phyloP scores from a whole-genome alignment of 2,329 filamentous ascomycete species.

The Sporothrix globosa region DNA sequence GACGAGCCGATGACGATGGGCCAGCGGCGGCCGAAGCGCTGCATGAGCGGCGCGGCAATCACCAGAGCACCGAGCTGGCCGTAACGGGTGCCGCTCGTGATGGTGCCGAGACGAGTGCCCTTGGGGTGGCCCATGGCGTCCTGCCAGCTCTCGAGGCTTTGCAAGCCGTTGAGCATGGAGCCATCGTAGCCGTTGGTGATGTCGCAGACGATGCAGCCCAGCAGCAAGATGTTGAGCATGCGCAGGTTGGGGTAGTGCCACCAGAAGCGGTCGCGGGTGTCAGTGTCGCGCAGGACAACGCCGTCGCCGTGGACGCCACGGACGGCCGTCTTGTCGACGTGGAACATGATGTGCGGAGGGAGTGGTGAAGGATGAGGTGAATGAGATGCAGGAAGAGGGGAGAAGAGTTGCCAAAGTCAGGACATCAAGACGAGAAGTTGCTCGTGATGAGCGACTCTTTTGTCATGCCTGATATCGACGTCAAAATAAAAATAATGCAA shows the following conservation, averaged over 20 bases:
- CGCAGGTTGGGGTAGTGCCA: slow-evolving; percentile 33
- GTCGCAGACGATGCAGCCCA: slow-evolving; percentile 33
- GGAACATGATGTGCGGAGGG: slow-evolving; percentile 23
- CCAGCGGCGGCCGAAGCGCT: slow-evolving; percentile 67
- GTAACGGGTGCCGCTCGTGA: slow-evolving; percentile 41
- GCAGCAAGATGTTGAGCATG: slow-evolving; percentile 31
- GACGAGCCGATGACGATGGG: slow-evolving; percentile 73
- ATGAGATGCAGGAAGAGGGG: background rate
- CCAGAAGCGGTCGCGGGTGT: slow-evolving; percentile 33
- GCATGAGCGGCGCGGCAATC: slow-evolving; percentile 43
- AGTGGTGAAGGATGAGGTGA: background rate
- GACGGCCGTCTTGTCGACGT: slow-evolving; percentile 29
- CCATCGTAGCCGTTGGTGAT: slow-evolving; percentile 36
- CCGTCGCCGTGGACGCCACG: slow-evolving; percentile 29
- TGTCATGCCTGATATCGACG: background rate
- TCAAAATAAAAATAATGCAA: background rate
- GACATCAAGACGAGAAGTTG: background rate
- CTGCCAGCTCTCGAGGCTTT: slow-evolving; percentile 44
- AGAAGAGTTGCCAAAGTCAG: background rate
- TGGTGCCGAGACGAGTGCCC: slow-evolving; percentile 40
- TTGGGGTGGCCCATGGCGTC: slow-evolving; percentile 42
- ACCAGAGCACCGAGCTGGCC: slow-evolving; percentile 22
- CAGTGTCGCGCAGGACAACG: slow-evolving; percentile 34
- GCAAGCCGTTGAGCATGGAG: slow-evolving; percentile 48
- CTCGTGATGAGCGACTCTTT: too few relatives aligned